phyloP scores from a whole-genome alignment of 208 protist genomes.

The Lotmaria passim region DNA sequence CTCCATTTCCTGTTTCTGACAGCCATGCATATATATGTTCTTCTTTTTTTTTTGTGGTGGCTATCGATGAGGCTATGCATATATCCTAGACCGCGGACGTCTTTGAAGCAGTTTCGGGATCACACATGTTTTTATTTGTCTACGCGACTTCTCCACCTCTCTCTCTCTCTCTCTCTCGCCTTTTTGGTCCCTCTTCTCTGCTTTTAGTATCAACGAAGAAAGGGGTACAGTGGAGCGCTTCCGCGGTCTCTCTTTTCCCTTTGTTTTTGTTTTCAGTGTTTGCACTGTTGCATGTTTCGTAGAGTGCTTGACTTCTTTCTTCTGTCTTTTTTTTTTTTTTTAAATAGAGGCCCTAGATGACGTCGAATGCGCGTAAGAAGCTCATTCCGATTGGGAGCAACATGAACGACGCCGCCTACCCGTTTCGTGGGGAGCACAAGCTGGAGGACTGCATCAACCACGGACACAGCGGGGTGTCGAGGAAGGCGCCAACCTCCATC shows the following conservation, averaged over 20 bases:
- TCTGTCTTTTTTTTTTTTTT: not conserved
- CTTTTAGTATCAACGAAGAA: not conserved
- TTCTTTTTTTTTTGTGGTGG: too few relatives aligned
- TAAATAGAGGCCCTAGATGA: slow-evolving; percentile 2
- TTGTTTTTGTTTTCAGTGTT: slow-evolving; percentile 3
- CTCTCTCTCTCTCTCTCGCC: not conserved
- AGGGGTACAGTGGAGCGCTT: too few relatives aligned
- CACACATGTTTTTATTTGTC: too few relatives aligned
- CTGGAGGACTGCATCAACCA: slow-evolving; percentile 77
- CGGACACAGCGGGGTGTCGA: slow-evolving; percentile 68
- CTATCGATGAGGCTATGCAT: too few relatives aligned
- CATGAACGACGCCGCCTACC: slow-evolving; percentile 89
- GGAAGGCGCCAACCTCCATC: slow-evolving; percentile 52
- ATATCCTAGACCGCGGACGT: too few relatives aligned
- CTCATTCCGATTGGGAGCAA: slow-evolving; percentile 67
- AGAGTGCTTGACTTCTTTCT: not conserved
- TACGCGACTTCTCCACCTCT: not conserved
- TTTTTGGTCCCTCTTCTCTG: not conserved
- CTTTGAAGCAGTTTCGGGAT: too few relatives aligned
- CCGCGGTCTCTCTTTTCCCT: not conserved
- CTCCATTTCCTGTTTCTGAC: too few relatives aligned
- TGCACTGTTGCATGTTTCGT: too few relatives aligned
- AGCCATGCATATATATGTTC: too few relatives aligned
- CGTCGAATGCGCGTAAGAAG: slow-evolving; percentile 31
- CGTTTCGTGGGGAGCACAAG: slow-evolving; percentile 76